These are phyloP conservation scores for Stentor coeruleus DNA, from an alignment of 73 alveolate species.

Conservation along the genomic window DNA sequence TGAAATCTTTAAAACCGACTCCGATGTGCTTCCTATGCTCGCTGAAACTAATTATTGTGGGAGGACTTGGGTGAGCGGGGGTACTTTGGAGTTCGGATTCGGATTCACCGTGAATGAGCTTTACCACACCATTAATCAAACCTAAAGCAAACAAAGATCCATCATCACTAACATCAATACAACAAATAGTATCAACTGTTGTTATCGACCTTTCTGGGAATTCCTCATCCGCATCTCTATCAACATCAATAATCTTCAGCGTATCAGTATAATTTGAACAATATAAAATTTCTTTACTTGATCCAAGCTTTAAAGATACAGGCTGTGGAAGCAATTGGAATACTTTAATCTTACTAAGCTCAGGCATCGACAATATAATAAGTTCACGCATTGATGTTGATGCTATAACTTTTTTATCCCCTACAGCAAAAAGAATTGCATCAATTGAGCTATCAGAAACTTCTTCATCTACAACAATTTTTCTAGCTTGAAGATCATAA, in stretches of 20 bases:
- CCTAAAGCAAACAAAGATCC: not conserved
- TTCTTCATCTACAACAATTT: not conserved
- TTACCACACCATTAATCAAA: not conserved
- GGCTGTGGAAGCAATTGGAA: not conserved
- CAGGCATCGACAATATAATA: not conserved
- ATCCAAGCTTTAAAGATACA: not conserved
- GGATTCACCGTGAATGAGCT: not conserved
- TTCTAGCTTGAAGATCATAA: not conserved
- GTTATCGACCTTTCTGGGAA: not conserved
- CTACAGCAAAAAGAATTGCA: not conserved
- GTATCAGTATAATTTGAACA: not conserved
- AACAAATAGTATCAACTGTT: not conserved
- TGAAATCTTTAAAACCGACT: not conserved
- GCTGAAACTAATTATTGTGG: not conserved
- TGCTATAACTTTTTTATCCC: not conserved
- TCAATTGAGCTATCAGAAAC: not conserved
- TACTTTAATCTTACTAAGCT: too few species aligned
- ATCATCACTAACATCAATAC: not conserved
- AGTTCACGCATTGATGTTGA: not conserved
- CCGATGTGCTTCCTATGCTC: not conserved
- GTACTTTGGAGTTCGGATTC: conserved; percentile 5
- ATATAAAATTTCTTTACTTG: not conserved
- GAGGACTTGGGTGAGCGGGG: not conserved
- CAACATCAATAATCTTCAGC: not conserved
- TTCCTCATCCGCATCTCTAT: not conserved